Conservation (phyloP, 2,329 filamentous ascomycete species). For the Claviceps sp. region DNA sequence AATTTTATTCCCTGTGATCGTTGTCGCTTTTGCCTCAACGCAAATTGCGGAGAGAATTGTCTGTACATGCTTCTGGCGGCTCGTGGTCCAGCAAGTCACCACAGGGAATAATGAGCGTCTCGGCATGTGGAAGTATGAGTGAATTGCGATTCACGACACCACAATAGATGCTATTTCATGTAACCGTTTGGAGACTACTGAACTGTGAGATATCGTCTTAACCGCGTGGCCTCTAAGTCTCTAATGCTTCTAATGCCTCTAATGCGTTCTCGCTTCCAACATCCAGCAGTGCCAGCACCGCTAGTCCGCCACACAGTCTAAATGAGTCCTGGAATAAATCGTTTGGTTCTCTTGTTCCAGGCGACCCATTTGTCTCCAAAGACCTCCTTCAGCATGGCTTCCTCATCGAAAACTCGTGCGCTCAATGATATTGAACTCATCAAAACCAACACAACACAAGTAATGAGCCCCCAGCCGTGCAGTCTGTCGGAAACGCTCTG, state of each 20-base stretch:
- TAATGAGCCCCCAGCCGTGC: not conserved
- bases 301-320: not conserved
- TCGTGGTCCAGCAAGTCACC: too few species aligned
- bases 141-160: too few species aligned
- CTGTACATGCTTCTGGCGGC: too few species aligned
- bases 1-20: too few species aligned
- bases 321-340: constrained; percentile 29
- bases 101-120: too few species aligned
- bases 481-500: constrained; percentile 8
- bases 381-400: constrained; percentile 31
- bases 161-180: too few species aligned
- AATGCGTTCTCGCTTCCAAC: not conserved
- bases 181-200: too few species aligned
- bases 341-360: constrained; percentile 33
- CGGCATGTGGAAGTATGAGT: too few species aligned
- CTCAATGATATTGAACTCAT: not conserved
- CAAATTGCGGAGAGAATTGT: not conserved
- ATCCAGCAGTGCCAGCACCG: not conserved
- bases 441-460: not conserved
- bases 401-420: constrained; percentile 32
- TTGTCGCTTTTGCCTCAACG: not conserved
- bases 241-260: not conserved
- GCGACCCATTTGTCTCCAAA: constrained; percentile 36
- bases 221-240: not conserved
- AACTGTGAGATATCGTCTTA: too few species aligned